Percentiles rank a stretch among this genome's conserved stretches.
These are phyloP conservation scores for Adansonia rubrostipa DNA, from an alignment of 441 rosid genomes.

Conservation along the genomic window DNA sequence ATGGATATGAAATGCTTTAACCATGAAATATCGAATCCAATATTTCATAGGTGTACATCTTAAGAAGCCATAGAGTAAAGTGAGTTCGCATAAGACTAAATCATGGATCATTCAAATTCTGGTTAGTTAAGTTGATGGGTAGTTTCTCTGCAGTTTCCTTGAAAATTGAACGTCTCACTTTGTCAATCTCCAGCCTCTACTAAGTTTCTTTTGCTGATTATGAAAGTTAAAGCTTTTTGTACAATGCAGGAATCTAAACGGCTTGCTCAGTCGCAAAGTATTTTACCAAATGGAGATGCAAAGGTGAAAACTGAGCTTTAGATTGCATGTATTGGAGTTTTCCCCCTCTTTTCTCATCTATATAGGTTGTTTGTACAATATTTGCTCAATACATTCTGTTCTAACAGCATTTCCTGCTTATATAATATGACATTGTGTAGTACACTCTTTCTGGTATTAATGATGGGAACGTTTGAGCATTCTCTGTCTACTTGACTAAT, in stretches of 20 bases:
- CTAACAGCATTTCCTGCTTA: constrained; percentile 9
- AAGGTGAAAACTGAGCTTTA: constrained; percentile 70
- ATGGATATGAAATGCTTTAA: not conserved
- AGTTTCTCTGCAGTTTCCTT: not conserved
- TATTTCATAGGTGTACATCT: not conserved
- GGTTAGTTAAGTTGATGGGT: not conserved
- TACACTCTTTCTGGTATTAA: not conserved
- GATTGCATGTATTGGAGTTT: not conserved
- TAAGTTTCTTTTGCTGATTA: not conserved
- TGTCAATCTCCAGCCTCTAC: not conserved
- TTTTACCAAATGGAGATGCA: constrained; percentile 84
- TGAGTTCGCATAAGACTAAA: not conserved
- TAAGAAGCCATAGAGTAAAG: not conserved
- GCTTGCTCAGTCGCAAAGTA: constrained; percentile 69
- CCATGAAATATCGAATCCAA: not conserved
- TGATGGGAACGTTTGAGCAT: not conserved
- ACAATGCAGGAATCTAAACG: constrained; percentile 72
- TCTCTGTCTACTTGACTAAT: not conserved
- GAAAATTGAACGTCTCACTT: not conserved
- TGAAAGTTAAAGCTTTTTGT: constrained; percentile 10
- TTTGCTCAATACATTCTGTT: constrained; percentile 2
- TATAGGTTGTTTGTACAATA: constrained; percentile 5
- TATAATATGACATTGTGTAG: constrained; percentile 5
- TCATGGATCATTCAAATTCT: not conserved
- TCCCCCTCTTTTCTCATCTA: not conserved